A percentile compares a stretch with the other conserved stretches of the same genome.
Conservation (phyloP, 495 filamentous ascomycete species). For the Articulospora tetracladia region DNA sequence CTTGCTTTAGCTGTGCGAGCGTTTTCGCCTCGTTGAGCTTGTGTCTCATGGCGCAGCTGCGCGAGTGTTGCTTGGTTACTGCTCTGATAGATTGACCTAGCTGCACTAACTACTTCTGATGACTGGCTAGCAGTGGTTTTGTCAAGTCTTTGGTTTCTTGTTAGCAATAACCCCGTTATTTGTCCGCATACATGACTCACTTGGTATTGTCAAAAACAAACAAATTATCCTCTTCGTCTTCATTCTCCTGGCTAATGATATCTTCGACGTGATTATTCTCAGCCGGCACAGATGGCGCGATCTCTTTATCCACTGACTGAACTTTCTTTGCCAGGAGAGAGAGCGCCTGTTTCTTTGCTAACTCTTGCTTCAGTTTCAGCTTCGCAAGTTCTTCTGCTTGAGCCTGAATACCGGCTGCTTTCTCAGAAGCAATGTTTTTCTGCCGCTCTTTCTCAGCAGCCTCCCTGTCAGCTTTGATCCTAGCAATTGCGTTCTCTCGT, state of each 20-base stretch:
- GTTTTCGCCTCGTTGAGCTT: neutral
- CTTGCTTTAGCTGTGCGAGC: neutral
- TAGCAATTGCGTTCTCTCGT: conserved; percentile 7
- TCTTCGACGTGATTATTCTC: neutral
- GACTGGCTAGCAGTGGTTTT: neutral
- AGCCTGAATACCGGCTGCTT: conserved; percentile 18
- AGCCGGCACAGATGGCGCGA: neutral
- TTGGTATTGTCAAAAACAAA: conserved; percentile 6
- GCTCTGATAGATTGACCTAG: neutral
- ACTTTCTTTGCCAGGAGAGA: conserved; percentile 8
- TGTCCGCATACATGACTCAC: neutral
- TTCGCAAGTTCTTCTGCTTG: conserved; percentile 7
- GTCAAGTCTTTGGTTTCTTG: too few relatives aligned
- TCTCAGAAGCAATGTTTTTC: conserved; percentile 8
- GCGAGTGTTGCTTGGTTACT: neutral
- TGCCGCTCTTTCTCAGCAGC: conserved; percentile 10
- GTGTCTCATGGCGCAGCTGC: neutral
- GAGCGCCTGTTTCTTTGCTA: conserved; percentile 7
- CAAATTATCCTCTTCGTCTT: conserved; percentile 10
- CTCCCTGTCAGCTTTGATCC: conserved; percentile 11
- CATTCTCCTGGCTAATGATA: neutral
- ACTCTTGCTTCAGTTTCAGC: conserved; percentile 8
- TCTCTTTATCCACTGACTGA: neutral
- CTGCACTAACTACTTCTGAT: neutral
- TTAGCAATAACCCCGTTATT: neutral